Percentiles rank a stretch among this genome's conserved stretches.
phyloP scores from a whole-genome alignment of 2,329 filamentous ascomycete genomes.

The Hirsutella thompsonii region DNA sequence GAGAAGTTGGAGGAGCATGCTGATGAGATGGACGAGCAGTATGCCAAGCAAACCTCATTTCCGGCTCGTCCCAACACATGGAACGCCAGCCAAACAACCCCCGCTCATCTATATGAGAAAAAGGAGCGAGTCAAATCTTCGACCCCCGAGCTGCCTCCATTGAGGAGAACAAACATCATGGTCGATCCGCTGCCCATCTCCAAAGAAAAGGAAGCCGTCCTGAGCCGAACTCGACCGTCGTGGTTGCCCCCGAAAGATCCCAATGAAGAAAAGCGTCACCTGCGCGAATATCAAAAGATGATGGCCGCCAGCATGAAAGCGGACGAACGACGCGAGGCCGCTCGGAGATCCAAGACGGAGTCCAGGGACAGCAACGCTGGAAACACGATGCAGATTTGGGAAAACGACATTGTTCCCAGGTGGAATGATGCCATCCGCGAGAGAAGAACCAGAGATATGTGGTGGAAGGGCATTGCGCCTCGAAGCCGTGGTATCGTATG shows the following conservation, averaged over 20 bases:
- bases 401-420: slow-evolving; percentile 61
- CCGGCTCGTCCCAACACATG: slow-evolving; percentile 26
- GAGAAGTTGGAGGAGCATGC: slow-evolving; percentile 72
- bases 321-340: slow-evolving; percentile 44
- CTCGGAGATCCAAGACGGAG: slow-evolving; percentile 35
- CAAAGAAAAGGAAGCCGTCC: slow-evolving; percentile 74
- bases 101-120: slow-evolving; percentile 21
- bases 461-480: slow-evolving; percentile 70
- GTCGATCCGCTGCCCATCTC: slow-evolving; percentile 75
- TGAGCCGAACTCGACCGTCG: slow-evolving; percentile 67
- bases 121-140: slow-evolving; percentile 51
- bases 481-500: slow-evolving; percentile 57
- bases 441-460: slow-evolving; percentile 59
- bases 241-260: slow-evolving; percentile 83
- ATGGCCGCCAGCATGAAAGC: slow-evolving; percentile 52
- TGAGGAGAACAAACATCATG: slow-evolving; percentile 65
- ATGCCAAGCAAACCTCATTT: slow-evolving; percentile 16
- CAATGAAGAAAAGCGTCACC: slow-evolving; percentile 77
- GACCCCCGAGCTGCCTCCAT: slow-evolving; percentile 54
- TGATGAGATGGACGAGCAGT: slow-evolving; percentile 38
- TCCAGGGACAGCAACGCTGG: slow-evolving; percentile 41
- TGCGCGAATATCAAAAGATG: slow-evolving; percentile 78
- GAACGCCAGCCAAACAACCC: slow-evolving; percentile 20
- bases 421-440: slow-evolving; percentile 62
- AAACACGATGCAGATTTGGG: slow-evolving; percentile 53